These are phyloP conservation scores for Aspergillus bertholletiae DNA, from an alignment of 495 filamentous ascomycete species.

Conservation along the genomic window DNA sequence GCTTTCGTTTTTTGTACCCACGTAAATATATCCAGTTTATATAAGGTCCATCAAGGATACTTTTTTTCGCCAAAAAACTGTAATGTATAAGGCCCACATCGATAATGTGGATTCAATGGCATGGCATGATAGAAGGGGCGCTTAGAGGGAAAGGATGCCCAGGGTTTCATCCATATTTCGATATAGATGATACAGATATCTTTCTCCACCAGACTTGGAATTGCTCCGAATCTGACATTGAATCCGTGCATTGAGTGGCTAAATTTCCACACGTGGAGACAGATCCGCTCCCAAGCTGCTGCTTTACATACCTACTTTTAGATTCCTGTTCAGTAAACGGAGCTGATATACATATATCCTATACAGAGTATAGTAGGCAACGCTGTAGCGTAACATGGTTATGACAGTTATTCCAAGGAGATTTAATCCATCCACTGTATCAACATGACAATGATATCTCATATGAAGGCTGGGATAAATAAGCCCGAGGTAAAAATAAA, in stretches of 20 bases:
- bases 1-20: background rate
- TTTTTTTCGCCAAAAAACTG: background rate
- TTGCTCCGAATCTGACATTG: constrained; percentile 4
- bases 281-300: no score
- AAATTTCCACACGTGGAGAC: constrained; percentile 34
- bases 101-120: background rate
- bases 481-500: no score
- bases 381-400: no score
- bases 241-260: constrained; percentile 20
- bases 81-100: background rate
- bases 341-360: no score
- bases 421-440: no score
- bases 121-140: background rate
- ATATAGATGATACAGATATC: no score
- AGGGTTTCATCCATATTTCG: background rate
- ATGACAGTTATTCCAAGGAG: no score
- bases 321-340: no score
- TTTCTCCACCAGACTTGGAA: background rate
- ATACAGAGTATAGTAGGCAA: no score
- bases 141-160: background rate
- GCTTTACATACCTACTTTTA: no score
- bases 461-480: no score
- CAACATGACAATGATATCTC: no score
- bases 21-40: background rate
- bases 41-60: background rate